phyloP scores from a whole-genome alignment of 306 rosid species.

The Purshia tridentata region DNA sequence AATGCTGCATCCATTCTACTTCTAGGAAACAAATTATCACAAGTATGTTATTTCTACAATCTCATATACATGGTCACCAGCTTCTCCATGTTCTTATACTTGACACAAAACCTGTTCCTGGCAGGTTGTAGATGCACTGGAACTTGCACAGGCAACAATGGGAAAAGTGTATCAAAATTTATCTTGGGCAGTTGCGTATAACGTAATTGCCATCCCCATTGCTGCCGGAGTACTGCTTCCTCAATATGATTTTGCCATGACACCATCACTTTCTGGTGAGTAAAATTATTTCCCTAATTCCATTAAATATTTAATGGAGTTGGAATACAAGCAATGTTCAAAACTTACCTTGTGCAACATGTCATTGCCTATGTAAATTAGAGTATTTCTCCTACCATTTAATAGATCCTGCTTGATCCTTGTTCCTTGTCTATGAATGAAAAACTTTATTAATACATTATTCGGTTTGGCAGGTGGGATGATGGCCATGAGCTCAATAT shows the following conservation, averaged over 20 bases:
- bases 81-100: slow-evolving; percentile 20
- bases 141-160: slow-evolving; percentile 90
- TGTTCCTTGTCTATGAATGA: not conserved
- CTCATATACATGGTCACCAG: not conserved
- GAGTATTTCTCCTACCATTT: slow-evolving; percentile 1
- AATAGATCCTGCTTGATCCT: slow-evolving; percentile 4
- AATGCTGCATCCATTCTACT: slow-evolving; percentile 94
- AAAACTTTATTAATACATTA: not conserved
- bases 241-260: slow-evolving; percentile 87
- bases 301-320: not conserved
- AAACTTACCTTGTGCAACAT: slow-evolving; percentile 15
- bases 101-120: slow-evolving; percentile 17
- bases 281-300: slow-evolving; percentile 9
- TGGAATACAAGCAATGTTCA: slow-evolving; percentile 6
- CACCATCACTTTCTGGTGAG: slow-evolving; percentile 95
- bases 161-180: slow-evolving; percentile 88
- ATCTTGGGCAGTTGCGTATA: slow-evolving; percentile 94
- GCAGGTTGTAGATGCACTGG: slow-evolving; percentile 90
- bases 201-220: slow-evolving; percentile 72
- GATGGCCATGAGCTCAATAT: slow-evolving; percentile 95
- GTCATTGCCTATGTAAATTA: slow-evolving; percentile 8
- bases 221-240: slow-evolving; percentile 95
- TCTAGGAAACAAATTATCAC: slow-evolving; percentile 89
- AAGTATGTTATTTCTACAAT: slow-evolving; percentile 47
- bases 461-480: slow-evolving; percentile 72